phyloP scores from a whole-genome alignment of 1,284 basidiomycete genomes.

The Malassezia arunalokei region DNA sequence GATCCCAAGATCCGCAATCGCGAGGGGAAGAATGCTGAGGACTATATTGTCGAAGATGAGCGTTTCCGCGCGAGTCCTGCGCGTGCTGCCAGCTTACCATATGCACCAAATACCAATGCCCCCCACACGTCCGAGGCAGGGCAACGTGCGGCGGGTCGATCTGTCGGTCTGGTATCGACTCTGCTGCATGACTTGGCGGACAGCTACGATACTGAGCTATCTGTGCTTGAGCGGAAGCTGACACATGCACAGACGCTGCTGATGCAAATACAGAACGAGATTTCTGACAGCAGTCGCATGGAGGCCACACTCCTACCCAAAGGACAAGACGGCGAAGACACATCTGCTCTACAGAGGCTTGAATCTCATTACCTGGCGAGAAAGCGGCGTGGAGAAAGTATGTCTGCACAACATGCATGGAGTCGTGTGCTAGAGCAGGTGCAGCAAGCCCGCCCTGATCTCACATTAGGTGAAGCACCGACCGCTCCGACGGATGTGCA shows the following conservation, averaged over 20 bases:
- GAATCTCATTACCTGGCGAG: slow-evolving; percentile 60
- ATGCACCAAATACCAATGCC: slow-evolving; percentile 16
- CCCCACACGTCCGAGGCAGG: slow-evolving; percentile 78
- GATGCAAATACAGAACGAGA: slow-evolving; percentile 77
- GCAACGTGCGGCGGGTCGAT: slow-evolving; percentile 66
- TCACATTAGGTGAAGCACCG: slow-evolving; percentile 13
- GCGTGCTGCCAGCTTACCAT: slow-evolving; percentile 10
- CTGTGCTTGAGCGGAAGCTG: slow-evolving; percentile 80
- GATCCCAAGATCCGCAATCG: slow-evolving; percentile 90
- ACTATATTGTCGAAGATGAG: slow-evolving; percentile 97
- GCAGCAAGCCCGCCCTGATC: slow-evolving; percentile 25
- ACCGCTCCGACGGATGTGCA: background rate
- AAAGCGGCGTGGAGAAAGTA: slow-evolving; percentile 64
- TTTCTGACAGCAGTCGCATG: slow-evolving; percentile 69
- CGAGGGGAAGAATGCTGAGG: slow-evolving; percentile 93
- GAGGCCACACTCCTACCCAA: slow-evolving; percentile 57
- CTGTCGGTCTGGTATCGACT: slow-evolving; percentile 64
- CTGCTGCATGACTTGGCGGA: slow-evolving; percentile 79
- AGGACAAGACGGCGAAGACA: slow-evolving; percentile 58
- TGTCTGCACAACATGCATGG: slow-evolving; percentile 29
- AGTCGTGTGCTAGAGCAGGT: slow-evolving; percentile 21
- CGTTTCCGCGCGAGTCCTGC: slow-evolving; percentile 78
- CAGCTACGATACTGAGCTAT: slow-evolving; percentile 85
- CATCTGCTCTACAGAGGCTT: slow-evolving; percentile 55
- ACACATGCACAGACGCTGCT: slow-evolving; percentile 78